Evolutionary conservation across 768 basidiomycete genomes (phyloP).

Genomic region (Auricularia heimuer): DNA sequence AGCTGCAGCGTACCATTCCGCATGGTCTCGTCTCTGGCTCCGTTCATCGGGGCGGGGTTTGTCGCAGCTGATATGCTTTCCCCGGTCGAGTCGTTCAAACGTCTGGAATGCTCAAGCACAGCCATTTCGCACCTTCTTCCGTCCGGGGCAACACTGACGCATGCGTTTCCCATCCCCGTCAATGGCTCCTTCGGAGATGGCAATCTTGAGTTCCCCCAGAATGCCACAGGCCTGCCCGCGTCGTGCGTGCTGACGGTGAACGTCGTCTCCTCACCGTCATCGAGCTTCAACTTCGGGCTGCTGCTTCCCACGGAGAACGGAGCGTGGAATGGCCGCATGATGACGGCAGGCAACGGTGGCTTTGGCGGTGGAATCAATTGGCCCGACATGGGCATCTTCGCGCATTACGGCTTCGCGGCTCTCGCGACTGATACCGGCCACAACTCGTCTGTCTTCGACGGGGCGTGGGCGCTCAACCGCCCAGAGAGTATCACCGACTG

Average conservation of each 20-base stretch:
- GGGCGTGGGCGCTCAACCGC: constrained; percentile 7
- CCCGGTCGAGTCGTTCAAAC: too few relatives aligned
- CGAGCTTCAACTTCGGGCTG: neutral
- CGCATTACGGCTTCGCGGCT: neutral
- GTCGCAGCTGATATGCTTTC: too few relatives aligned
- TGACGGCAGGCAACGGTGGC: neutral
- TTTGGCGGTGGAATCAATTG: neutral
- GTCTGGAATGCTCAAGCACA: too few relatives aligned
- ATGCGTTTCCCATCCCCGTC: neutral
- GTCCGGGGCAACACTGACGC: too few relatives aligned
- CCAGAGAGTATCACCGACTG: constrained; percentile 22
- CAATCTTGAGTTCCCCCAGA: neutral
- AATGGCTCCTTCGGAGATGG: neutral
- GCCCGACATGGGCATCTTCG: neutral
- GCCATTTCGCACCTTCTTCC: too few relatives aligned
- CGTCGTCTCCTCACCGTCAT: neutral
- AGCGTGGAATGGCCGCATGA: neutral
- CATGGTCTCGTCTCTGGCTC: too few relatives aligned
- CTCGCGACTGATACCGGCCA: neutral
- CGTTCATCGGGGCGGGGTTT: too few relatives aligned
- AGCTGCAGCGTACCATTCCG: too few relatives aligned
- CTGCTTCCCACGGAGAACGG: neutral
- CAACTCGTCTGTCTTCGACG: neutral
- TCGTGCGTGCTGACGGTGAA: neutral
- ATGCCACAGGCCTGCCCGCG: neutral